Conservation (phyloP, 495 filamentous ascomycete genomes). For the Neurospora sp. region DNA sequence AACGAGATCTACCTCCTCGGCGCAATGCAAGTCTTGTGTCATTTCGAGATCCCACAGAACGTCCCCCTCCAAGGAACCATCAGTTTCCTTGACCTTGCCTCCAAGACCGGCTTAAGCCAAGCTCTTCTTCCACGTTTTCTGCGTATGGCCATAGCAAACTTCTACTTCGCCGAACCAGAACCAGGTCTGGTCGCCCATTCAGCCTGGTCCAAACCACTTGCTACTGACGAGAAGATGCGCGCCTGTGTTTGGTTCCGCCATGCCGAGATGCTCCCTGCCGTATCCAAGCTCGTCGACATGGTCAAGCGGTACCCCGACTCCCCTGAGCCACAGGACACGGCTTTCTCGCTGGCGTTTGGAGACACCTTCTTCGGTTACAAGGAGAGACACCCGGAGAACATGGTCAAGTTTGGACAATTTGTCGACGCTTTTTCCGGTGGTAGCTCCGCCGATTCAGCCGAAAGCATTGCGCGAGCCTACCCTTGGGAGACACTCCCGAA, state of each 20-base stretch:
- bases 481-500: slow-evolving; percentile 9
- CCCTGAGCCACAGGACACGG: slow-evolving; percentile 15
- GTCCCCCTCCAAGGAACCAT: slow-evolving; percentile 20
- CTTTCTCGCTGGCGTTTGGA: slow-evolving; percentile 25
- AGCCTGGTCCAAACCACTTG: slow-evolving; percentile 16
- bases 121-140: slow-evolving; percentile 21
- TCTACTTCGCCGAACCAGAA: slow-evolving; percentile 23
- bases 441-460: slow-evolving; percentile 4
- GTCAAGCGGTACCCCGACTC: slow-evolving; percentile 28
- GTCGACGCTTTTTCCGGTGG: slow-evolving; percentile 6
- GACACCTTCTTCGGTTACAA: slow-evolving; percentile 14
- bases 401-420: slow-evolving; percentile 9
- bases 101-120: slow-evolving; percentile 13
- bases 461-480: slow-evolving; percentile 7
- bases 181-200: slow-evolving; percentile 24
- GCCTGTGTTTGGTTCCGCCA: slow-evolving; percentile 11
- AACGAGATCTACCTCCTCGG: slow-evolving; percentile 9
- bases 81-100: slow-evolving; percentile 15
- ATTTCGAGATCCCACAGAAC: slow-evolving; percentile 22
- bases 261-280: slow-evolving; percentile 58
- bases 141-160: slow-evolving; percentile 26
- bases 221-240: slow-evolving; percentile 12
- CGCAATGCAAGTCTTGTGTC: slow-evolving; percentile 10
- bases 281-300: slow-evolving; percentile 73
- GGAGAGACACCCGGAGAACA: slow-evolving; percentile 10